Conservation (phyloP, 1,284 basidiomycete genomes). For the Ustilago hordei region DNA sequence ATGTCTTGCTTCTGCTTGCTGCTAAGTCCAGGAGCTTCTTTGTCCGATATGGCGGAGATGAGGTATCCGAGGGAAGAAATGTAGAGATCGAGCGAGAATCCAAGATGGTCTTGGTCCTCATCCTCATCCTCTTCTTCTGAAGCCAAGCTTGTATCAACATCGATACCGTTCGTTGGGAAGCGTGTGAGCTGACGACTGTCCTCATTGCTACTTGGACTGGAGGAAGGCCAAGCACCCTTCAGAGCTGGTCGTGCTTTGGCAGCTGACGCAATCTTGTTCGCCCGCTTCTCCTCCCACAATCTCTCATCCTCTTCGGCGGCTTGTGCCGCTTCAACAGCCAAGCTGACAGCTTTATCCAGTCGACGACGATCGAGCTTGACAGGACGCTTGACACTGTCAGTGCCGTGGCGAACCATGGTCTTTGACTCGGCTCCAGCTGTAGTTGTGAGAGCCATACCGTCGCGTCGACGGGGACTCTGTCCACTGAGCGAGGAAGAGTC, state of each 20-base stretch:
- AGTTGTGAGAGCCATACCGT: conserved; percentile 15
- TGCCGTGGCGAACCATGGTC: not conserved
- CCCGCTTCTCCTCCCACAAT: conserved; percentile 34
- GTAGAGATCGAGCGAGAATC: conserved; percentile 57
- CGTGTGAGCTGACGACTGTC: conserved; percentile 5
- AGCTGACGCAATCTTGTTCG: conserved; percentile 2
- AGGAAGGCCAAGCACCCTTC: conserved; percentile 8
- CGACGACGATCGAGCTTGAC: conserved; percentile 46
- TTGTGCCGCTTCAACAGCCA: conserved; percentile 56
- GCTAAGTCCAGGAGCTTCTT: conserved; percentile 35
- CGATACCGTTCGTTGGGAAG: not conserved
- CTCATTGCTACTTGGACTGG: conserved; percentile 3
- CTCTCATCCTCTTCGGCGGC: conserved; percentile 55
- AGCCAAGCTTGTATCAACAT: not conserved
- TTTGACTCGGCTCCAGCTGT: conserved; percentile 1
- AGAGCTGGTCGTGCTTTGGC: not conserved
- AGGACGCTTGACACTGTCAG: conserved; percentile 16
- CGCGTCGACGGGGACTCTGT: conserved; percentile 10
- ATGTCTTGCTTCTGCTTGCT: conserved; percentile 46
- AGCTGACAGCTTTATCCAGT: conserved; percentile 54
- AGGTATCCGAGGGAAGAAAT: conserved; percentile 55
- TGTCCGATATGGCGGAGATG: conserved; percentile 51
- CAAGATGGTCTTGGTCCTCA: conserved; percentile 41
- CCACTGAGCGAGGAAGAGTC: not conserved
- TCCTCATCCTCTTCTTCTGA: conserved; percentile 13